A percentile compares a stretch with the other conserved stretches of the same genome.
Evolutionary conservation across 2,329 filamentous ascomycete genomes (phyloP).

Genomic region (Scedosporium aurantiacum): DNA sequence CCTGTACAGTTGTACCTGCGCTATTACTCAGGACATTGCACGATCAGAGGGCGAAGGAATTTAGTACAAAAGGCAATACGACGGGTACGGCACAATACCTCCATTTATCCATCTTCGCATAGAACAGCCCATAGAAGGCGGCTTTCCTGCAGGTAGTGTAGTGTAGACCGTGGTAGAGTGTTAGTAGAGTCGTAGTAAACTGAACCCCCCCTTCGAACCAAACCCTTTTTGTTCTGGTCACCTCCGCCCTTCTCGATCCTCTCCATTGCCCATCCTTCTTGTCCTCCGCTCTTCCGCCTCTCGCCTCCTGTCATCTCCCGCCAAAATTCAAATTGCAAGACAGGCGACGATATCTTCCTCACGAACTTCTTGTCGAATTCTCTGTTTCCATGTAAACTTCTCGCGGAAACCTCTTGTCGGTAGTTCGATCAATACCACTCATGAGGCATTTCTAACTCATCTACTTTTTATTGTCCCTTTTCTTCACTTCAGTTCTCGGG

Average conservation of each 20-base stretch:
- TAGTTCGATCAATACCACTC: neutral
- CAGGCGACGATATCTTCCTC: neutral
- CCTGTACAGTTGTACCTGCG: neutral
- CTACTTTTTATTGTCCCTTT: neutral
- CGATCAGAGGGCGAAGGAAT: neutral
- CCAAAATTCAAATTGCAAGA: neutral
- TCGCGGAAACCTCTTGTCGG: neutral
- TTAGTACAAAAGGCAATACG: no score
- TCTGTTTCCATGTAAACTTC: neutral
- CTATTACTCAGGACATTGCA: neutral
- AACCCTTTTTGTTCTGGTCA: constrained; percentile 3
- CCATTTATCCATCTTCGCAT: neutral
- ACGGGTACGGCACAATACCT: neutral
- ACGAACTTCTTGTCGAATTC: neutral
- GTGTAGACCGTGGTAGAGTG: neutral
- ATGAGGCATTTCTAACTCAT: neutral
- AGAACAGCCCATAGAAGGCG: neutral
- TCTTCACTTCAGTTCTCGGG: constrained; percentile 5
- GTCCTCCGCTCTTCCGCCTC: neutral
- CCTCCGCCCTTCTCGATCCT: neutral
- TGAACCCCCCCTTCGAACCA: neutral
- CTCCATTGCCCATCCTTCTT: neutral
- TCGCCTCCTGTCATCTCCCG: constrained; percentile 4
- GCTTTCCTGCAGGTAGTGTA: neutral
- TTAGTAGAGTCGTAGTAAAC: neutral